Percentiles rank a stretch among this genome's conserved stretches.
phyloP scores from a whole-genome alignment of 192 early-diverging fungal genomes.

The Chytriomyces sp. region DNA sequence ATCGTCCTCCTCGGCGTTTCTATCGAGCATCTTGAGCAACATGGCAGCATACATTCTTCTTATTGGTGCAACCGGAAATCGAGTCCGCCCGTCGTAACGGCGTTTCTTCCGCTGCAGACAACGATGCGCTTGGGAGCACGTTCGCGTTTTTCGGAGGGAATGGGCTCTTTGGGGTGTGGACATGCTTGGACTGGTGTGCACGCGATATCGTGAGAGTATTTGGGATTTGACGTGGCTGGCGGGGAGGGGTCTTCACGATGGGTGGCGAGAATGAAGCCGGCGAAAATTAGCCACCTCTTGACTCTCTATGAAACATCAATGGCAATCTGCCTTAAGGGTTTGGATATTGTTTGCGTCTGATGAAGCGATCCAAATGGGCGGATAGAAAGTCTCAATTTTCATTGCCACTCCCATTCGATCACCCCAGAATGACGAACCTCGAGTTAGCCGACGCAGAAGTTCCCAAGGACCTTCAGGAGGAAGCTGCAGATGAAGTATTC shows the following conservation, averaged over 20 bases:
- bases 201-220: neutral
- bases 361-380: neutral
- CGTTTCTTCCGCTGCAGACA: neutral
- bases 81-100: conserved; percentile 4
- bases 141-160: neutral
- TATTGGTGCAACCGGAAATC: neutral
- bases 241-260: neutral
- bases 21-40: neutral
- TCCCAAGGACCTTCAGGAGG: no score
- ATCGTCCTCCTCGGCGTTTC: neutral
- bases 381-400: neutral
- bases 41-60: neutral
- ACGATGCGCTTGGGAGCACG: neutral
- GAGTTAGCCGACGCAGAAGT: no score
- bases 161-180: neutral
- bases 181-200: neutral
- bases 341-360: neutral
- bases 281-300: neutral
- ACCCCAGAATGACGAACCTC: no score
- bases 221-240: neutral
- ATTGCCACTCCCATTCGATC: no score
- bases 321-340: neutral
- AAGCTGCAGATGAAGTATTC: no score
- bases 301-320: neutral
- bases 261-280: neutral